Conservation (phyloP, 2,329 filamentous ascomycete genomes). For the Apiospora aurea region DNA sequence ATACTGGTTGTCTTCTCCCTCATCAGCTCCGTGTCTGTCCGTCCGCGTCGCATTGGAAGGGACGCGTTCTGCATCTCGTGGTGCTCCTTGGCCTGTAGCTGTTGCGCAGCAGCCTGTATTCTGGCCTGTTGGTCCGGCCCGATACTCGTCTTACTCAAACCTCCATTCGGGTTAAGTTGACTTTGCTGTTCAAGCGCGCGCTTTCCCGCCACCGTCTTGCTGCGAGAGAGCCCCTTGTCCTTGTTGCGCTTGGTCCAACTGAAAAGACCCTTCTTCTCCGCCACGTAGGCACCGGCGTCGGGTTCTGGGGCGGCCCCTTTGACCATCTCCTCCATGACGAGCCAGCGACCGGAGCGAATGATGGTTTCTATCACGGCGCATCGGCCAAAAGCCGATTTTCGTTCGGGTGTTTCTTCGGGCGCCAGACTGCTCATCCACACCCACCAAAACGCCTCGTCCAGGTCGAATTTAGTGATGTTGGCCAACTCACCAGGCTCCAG, state of each 20-base stretch:
- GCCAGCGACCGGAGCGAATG: conserved; percentile 83
- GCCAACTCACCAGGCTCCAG: conserved; percentile 93
- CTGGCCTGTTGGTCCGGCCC: conserved; percentile 90
- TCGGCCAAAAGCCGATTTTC: conserved; percentile 92
- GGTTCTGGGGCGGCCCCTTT: conserved; percentile 90
- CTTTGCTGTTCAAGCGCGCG: conserved; percentile 57
- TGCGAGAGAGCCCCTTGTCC: conserved; percentile 65
- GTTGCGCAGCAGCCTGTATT: conserved; percentile 89
- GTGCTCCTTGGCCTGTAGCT: conserved; percentile 76
- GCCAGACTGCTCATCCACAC: conserved; percentile 98
- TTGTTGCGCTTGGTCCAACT: conserved; percentile 79
- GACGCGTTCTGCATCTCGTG: conserved; percentile 55
- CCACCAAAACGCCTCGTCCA: conserved; percentile 99
- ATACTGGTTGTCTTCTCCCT: conserved; percentile 86
- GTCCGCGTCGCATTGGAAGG: conserved; percentile 56
- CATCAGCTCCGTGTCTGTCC: conserved; percentile 62
- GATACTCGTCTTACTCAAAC: conserved; percentile 79
- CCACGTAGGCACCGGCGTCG: conserved; percentile 85
- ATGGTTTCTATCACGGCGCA: conserved; percentile 91
- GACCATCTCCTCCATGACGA: conserved; percentile 95
- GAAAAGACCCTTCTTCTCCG: conserved; percentile 94
- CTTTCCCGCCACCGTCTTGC: conserved; percentile 74
- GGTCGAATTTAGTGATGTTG: conserved; percentile 83
- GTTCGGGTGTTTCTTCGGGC: conserved; percentile 81
- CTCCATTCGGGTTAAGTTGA: conserved; percentile 47